These are phyloP conservation scores for Calonectria hawksworthii DNA, from an alignment of 2,329 filamentous ascomycete genomes.

Conservation along the genomic window DNA sequence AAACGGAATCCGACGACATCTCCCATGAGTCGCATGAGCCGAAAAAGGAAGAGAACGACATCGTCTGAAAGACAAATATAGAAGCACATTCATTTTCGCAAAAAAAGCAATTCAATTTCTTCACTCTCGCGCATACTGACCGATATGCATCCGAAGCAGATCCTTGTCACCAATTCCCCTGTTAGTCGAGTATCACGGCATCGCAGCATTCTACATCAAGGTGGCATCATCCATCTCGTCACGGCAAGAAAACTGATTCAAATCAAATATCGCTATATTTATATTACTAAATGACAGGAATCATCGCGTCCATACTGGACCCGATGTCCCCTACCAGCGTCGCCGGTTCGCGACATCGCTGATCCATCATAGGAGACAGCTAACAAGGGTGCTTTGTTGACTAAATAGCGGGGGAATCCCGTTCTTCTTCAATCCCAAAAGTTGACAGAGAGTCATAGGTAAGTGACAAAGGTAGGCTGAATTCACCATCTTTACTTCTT, in stretches of 20 bases:
- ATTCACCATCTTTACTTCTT: slow-evolving; percentile 42
- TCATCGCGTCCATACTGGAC: background rate
- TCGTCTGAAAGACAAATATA: slow-evolving; percentile 28
- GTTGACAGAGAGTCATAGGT: slow-evolving; percentile 8
- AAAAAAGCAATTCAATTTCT: background rate
- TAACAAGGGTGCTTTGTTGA: slow-evolving; percentile 19
- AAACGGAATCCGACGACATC: slow-evolving; percentile 44
- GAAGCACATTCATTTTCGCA: slow-evolving; percentile 13
- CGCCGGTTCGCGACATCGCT: background rate
- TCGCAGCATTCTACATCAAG: too few relatives aligned
- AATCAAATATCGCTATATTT: slow-evolving; percentile 12
- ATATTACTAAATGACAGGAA: background rate
- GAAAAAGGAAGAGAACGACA: slow-evolving; percentile 33
- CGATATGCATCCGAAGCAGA: background rate
- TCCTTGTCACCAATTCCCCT: too few relatives aligned
- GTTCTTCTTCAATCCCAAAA: slow-evolving; percentile 17
- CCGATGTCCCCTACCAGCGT: background rate
- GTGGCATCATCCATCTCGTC: background rate
- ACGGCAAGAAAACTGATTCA: background rate
- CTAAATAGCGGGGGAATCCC: slow-evolving; percentile 2
- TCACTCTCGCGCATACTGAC: background rate
- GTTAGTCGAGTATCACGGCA: background rate
- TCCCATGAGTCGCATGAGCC: slow-evolving; percentile 40
- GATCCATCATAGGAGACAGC: slow-evolving; percentile 14
- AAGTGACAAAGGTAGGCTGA: background rate